phyloP scores from a whole-genome alignment of 208 protist genomes.

The Wallacemonas sp. region DNA sequence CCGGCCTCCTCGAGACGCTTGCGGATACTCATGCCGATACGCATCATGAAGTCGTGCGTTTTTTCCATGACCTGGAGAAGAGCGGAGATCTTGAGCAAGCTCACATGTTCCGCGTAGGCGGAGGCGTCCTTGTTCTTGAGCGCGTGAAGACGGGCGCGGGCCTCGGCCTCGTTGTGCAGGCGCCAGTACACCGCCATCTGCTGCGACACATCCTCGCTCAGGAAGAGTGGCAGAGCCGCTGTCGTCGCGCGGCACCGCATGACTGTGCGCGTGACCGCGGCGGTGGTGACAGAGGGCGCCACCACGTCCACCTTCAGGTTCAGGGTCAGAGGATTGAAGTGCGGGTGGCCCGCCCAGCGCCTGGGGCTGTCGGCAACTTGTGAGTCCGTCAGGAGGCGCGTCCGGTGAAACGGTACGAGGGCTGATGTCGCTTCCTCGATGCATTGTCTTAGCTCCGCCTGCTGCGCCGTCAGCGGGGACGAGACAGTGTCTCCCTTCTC shows the following conservation, averaged over 20 bases:
- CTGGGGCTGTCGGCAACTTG: too few relatives aligned
- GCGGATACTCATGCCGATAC: conserved; percentile 40
- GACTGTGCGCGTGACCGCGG: too few relatives aligned
- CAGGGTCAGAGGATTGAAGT: conserved; percentile 1
- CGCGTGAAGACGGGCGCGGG: conserved; percentile 33
- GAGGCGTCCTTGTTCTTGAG: conserved; percentile 41
- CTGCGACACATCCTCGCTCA: conserved; percentile 11
- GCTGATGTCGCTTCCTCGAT: neutral
- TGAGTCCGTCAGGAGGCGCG: too few relatives aligned
- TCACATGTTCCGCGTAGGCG: conserved; percentile 49
- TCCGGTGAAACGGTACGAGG: neutral
- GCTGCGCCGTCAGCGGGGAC: too few relatives aligned
- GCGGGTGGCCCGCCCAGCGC: conserved; percentile 3
- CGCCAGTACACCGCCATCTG: conserved; percentile 42
- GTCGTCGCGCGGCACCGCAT: neutral
- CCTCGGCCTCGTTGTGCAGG: conserved; percentile 38
- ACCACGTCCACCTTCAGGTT: too few relatives aligned
- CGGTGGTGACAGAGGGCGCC: too few relatives aligned
- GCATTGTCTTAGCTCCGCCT: too few relatives aligned
- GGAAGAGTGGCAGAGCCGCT: conserved; percentile 10
- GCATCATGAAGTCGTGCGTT: conserved; percentile 56
- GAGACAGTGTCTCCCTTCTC: too few relatives aligned
- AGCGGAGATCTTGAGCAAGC: conserved; percentile 43
- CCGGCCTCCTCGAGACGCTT: neutral
- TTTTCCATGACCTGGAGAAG: conserved; percentile 65